Evolutionary conservation across 2,329 filamentous ascomycete genomes (phyloP), one percentile per base, ranked within the genome.

Genomic region (Onygenales sp.): DNA sequence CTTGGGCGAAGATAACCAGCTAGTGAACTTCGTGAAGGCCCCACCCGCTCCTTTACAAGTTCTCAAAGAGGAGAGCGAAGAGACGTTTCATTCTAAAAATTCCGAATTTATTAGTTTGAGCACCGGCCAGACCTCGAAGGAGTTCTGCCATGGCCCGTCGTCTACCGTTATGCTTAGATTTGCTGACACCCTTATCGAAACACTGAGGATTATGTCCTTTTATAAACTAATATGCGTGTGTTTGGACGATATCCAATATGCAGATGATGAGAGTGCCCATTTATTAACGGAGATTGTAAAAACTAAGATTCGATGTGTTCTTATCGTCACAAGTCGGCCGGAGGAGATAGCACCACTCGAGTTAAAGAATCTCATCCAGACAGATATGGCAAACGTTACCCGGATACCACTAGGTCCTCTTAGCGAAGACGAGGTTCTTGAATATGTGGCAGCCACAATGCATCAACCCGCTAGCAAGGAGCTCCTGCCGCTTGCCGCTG

Each of bases 181-280:
- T 53, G 87, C 92, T 77, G 92, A 90, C 63, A 91, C 88, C 1
- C 92, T 94, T 61, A 74, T 95, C 45, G 91, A 96, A 60, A 85
- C 95, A 8, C 70, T 96, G 49, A 82, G 88, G 51, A 81, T 94
- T 42, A 84, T 97, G 52, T 86, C 88, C 0, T 78, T 84, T 17
- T 84, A 91, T 65, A 93, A 91, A 62, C 84, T 95, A 62, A 90
- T 95, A 52, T 94, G 88, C 63, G 84, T 95, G 61, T 90, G 85
- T 61, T 72, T 96, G 32, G 92, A 96, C 63, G 92, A 96, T 67
- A 73, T 96, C 34, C 90, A 96, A 62, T 93, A 89, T 67, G 89
- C 90, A 6, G 92, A 96, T 64, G 82, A 86, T 31, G 92, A 96
- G 67, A 93, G 87, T 11, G 72, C 93, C 47, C 88, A 95, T 54